phyloP scores from a whole-genome alignment of 1,284 basidiomycete species.

The Thecaphora frezii region DNA sequence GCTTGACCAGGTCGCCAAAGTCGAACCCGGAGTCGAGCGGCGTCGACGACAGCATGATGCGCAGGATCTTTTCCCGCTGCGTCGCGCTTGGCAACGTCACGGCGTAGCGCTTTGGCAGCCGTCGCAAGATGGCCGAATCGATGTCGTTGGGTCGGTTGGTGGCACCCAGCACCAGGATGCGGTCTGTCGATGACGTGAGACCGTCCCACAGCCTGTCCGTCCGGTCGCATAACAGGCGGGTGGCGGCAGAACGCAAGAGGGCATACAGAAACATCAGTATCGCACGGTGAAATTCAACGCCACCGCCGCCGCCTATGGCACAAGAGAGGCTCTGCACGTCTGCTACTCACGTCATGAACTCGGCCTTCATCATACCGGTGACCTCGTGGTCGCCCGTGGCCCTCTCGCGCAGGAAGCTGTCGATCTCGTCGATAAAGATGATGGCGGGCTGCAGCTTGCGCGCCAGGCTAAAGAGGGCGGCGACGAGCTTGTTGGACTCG shows the following conservation, averaged over 20 bases:
- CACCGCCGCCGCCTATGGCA: too few species aligned
- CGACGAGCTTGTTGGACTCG: slow-evolving; percentile 93
- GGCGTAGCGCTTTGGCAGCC: slow-evolving; percentile 97
- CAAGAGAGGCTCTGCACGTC: too few species aligned
- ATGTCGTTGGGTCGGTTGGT: slow-evolving; percentile 95
- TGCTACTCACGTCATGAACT: slow-evolving; percentile 88
- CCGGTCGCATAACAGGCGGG: slow-evolving; percentile 13
- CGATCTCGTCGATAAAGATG: slow-evolving; percentile 81
- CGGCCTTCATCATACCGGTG: slow-evolving; percentile 98
- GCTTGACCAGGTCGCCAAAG: slow-evolving; percentile 70
- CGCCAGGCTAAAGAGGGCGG: slow-evolving; percentile 74
- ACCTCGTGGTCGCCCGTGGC: slow-evolving; percentile 89
- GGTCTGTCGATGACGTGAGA: slow-evolving; percentile 73
- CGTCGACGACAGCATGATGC: slow-evolving; percentile 66
- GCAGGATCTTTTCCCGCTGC: slow-evolving; percentile 86
- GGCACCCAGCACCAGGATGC: slow-evolving; percentile 91
- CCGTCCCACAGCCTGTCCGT: slow-evolving; percentile 86
- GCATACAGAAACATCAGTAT: too few species aligned
- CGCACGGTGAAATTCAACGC: too few species aligned
- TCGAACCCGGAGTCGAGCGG: slow-evolving; percentile 70
- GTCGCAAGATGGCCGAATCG: slow-evolving; percentile 87
- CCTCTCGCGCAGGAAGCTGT: slow-evolving; percentile 86
- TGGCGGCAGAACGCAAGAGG: neutral
- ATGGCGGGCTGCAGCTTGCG: slow-evolving; percentile 74
- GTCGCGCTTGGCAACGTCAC: slow-evolving; percentile 78